Percentiles rank a stretch among this genome's conserved stretches.
phyloP scores from a whole-genome alignment of 371 early-diverging fungal genomes.

The Umbelopsis sp. region DNA sequence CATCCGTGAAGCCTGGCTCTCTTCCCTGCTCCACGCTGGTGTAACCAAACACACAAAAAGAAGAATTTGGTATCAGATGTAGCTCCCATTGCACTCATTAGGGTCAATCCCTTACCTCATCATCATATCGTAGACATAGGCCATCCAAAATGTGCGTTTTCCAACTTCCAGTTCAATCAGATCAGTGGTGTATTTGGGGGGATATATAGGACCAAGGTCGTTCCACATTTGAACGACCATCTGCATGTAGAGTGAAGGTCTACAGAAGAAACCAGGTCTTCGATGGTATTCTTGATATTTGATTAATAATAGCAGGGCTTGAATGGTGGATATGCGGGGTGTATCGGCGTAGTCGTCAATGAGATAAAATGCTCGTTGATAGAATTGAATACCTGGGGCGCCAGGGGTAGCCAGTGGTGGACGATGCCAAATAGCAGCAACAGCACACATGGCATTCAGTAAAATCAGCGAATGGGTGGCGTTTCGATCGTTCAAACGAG shows the following conservation, averaged over 20 bases:
- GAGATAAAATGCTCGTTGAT: constrained; percentile 35
- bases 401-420: constrained; percentile 10
- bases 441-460: constrained; percentile 38
- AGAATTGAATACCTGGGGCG: constrained; percentile 48
- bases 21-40: constrained; percentile 31
- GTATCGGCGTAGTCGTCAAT: constrained; percentile 44
- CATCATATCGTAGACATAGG: constrained; percentile 31
- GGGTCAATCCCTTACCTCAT: constrained; percentile 25
- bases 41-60: background rate
- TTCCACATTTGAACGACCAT: constrained; percentile 42
- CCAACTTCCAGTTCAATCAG: constrained; percentile 20
- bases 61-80: background rate
- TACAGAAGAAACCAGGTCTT: constrained; percentile 50
- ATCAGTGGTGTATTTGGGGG: constrained; percentile 3
- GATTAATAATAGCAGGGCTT: constrained; percentile 48
- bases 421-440: constrained; percentile 34
- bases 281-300: constrained; percentile 50
- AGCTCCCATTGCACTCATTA: constrained; percentile 8
- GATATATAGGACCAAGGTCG: constrained; percentile 34
- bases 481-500: constrained; percentile 29
- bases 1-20: constrained; percentile 21
- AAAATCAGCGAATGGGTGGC: constrained; percentile 45
- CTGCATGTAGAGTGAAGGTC: constrained; percentile 42
- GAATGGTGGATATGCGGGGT: constrained; percentile 48
- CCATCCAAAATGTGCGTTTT: constrained; percentile 32